Evolutionary conservation across 306 rosid species (phyloP).

Genomic region (Astragalus glycyphyllos): DNA sequence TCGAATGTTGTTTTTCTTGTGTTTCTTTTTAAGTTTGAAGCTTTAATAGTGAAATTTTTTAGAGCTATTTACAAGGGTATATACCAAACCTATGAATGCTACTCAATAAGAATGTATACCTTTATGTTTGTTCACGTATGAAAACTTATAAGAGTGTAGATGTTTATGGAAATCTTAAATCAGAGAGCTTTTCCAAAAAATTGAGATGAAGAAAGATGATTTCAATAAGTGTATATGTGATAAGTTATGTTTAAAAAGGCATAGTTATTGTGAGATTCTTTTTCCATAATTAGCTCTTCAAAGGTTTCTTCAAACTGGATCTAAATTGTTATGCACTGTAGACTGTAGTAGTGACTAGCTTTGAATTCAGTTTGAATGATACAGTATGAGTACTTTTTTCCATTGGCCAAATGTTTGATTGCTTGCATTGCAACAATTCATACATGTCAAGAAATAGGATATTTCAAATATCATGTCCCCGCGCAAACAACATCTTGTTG

Average conservation of each 20-base stretch:
- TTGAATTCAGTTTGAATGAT: not conserved
- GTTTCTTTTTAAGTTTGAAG: not conserved
- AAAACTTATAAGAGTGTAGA: not conserved
- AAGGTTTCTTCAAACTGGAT: not conserved
- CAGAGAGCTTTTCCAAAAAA: not conserved
- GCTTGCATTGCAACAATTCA: constrained; percentile 11
- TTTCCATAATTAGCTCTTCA: not conserved
- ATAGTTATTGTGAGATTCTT: not conserved
- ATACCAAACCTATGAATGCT: not conserved
- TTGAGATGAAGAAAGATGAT: not conserved
- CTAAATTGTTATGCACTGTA: not conserved
- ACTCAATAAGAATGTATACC: not conserved
- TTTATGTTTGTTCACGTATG: not conserved
- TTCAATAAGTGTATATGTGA: not conserved
- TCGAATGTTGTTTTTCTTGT: not conserved
- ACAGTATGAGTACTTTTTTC: not conserved
- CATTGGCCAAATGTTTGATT: constrained; percentile 26
- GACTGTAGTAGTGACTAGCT: not conserved
- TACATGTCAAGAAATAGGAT: constrained; percentile 22
- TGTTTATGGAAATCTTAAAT: not conserved
- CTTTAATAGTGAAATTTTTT: not conserved
- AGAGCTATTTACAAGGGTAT: too few relatives aligned
- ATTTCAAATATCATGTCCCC: not conserved
- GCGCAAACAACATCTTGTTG: not conserved
- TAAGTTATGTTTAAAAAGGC: not conserved